Conservation (phyloP, 2,329 filamentous ascomycete species). For the Ceratocystis alfenasii region DNA sequence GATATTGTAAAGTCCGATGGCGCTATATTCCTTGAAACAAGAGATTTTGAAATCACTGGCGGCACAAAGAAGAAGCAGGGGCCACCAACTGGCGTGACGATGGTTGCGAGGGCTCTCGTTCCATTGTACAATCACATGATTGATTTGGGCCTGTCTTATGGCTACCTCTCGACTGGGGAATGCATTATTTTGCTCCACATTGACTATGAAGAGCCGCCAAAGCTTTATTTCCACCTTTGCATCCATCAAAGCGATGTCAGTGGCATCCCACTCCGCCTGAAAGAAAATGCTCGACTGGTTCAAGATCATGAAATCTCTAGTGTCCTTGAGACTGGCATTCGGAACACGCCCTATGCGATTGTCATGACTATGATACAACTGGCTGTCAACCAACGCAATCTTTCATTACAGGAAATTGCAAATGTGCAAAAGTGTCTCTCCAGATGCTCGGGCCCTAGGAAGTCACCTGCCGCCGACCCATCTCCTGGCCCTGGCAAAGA, state of each 20-base stretch:
- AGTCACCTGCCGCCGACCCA: neutral
- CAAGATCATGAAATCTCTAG: neutral
- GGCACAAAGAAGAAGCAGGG: too few relatives aligned
- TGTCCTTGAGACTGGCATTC: neutral
- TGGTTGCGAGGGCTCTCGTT: neutral
- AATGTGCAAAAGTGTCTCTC: neutral
- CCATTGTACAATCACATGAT: neutral
- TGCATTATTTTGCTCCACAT: neutral
- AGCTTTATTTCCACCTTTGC: neutral
- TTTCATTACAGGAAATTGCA: neutral
- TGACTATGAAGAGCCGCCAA: neutral
- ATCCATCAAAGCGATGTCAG: neutral
- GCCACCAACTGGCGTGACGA: neutral
- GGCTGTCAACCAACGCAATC: neutral
- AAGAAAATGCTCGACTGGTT: neutral
- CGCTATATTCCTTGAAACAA: neutral
- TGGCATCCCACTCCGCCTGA: neutral
- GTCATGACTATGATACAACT: neutral
- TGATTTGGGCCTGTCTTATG: neutral
- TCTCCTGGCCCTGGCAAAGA: neutral
- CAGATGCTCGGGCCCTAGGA: neutral
- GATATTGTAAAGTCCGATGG: neutral
- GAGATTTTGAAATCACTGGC: neutral
- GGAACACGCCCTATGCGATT: neutral
- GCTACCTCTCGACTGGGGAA: neutral